Evolutionary conservation across 768 basidiomycete genomes (phyloP).

Genomic region (Calocybe cyanea): DNA sequence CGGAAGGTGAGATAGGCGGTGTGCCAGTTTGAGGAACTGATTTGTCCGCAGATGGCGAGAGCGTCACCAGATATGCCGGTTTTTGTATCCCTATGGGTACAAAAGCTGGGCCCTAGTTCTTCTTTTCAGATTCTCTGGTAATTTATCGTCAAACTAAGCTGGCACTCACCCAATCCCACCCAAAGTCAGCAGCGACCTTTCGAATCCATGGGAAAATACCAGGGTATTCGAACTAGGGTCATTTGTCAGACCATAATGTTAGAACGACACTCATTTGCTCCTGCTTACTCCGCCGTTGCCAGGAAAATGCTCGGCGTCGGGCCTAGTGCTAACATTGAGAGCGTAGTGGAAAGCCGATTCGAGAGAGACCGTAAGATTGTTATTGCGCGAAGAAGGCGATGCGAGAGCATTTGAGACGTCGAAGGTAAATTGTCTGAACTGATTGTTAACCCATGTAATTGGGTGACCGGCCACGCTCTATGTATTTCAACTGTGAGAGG

Average conservation of each 20-base stretch:
- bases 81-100: conserved; percentile 53
- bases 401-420: conserved; percentile 44
- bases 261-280: neutral
- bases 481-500: neutral
- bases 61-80: conserved; percentile 48
- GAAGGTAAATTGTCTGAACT: conserved; percentile 52
- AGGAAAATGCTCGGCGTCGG: conserved; percentile 45
- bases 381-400: conserved; percentile 26
- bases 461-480: conserved; percentile 49
- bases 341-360: conserved; percentile 55
- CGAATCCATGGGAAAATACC: conserved; percentile 45
- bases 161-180: conserved; percentile 58
- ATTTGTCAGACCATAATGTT: neutral
- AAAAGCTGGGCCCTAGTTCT: conserved; percentile 50
- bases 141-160: neutral
- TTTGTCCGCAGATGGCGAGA: conserved; percentile 21
- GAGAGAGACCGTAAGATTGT: conserved; percentile 45
- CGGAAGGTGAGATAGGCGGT: conserved; percentile 21
- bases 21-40: conserved; percentile 17
- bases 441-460: conserved; percentile 55
- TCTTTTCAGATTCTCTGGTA: too few relatives aligned
- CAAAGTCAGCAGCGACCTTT: conserved; percentile 52
- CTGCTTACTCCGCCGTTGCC: conserved; percentile 28
- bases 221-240: conserved; percentile 48
- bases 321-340: conserved; percentile 45